Evolutionary conservation across 176 grass and related monocot species (phyloP), one percentile per base, ranked within the genome.

Genomic region (Oryza meridionalis): DNA sequence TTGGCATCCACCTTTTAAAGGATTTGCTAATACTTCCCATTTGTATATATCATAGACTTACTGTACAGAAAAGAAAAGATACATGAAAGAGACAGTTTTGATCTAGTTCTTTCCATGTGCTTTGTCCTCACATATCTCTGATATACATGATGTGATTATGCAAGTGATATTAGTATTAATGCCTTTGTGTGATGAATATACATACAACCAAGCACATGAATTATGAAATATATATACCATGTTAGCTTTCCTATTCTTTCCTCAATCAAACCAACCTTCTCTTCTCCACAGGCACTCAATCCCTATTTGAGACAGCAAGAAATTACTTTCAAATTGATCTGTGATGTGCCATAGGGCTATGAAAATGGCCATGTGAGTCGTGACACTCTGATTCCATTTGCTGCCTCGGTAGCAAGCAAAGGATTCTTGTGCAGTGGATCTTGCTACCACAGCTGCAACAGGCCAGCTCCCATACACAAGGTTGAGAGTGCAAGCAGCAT

Each of bases 1-100:
- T 80, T 88, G 63, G 26, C 76, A 75, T 84, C 87, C 81, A 6
- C 38, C 62, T 88, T 84, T 84, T 80, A 75, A 50, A 84, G 76
- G 81, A 84, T 89, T 21, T 58, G 6, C 53, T 58, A 3, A 58
- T 76, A 7, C 15, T 53, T 38, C 8, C 6, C 14, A 63, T 37
- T 9, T 72, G 32, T 77, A 81, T 58, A 77, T 65, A 77, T 62
- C 3, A 58, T 58, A 62, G n/a, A 4, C 21, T 62, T 62, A 11
- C 21, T 89, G 66, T 77, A 88, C 31, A 85, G 33, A 15, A 65
- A 43, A 37, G 35, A 85, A 33, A 66, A 8, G 5, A 37, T 19
- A 33, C 4, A 37, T 37, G 35, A 37, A 37, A 25, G 14, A 47
- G 12, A 81, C 6, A 37, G 26, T 58, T 77, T 84, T 27, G 14